Evolutionary conservation across 208 protist species (phyloP), one percentile per base, ranked within the genome.

Genomic region (Acanthamoeba healyi): DNA sequence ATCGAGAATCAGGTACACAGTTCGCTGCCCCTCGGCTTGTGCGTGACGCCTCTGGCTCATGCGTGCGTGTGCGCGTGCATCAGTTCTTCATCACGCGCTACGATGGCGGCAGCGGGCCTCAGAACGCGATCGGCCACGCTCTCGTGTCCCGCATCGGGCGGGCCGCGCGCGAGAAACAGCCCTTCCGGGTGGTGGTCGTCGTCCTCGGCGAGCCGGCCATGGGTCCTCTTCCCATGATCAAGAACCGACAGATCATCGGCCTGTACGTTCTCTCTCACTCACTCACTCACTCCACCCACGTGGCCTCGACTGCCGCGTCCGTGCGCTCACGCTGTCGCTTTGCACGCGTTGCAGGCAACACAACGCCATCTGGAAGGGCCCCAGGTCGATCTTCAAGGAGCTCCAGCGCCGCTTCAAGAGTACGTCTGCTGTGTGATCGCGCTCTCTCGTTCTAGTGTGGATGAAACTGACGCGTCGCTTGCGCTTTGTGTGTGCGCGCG

Each of bases 1-100:
- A 97, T 97, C 46, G 96, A 97, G 61, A 96, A 97, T 51, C 95
- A 97, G 51, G 81, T 94, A 32, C 95, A 94, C 84, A 24, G 94
- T 0, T 94, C 44, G 51, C 26, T 58, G 19, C 17, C 12, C 51
- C 17, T 1, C 9, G 12, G 82, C 34, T 54, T 40, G 17, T 51
- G 22, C 5, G 19, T 36, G 14, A 5, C 36, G n/a, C 67, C 7
- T 26, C 12, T 49, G 44, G 4, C 4, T 49, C 44, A 12, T 49
- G 44, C 12, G 44, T 12, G 44, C 7, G 46, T 51, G 46, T 19
- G 46, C 46, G 4, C 4, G 14, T 12, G 46, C 46, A 51, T 12
- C 72, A 84, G 74, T 84, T 84, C 74, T 84, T 84, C n/a, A 84
- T 74, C 34, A 46, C 84, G 12, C 32, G 26, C 17, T 72, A 44